Evolutionary conservation across 2,329 filamentous ascomycete species (phyloP), one percentile per base, ranked within the genome.

Genomic region (Teratosphaeria gauchensis): DNA sequence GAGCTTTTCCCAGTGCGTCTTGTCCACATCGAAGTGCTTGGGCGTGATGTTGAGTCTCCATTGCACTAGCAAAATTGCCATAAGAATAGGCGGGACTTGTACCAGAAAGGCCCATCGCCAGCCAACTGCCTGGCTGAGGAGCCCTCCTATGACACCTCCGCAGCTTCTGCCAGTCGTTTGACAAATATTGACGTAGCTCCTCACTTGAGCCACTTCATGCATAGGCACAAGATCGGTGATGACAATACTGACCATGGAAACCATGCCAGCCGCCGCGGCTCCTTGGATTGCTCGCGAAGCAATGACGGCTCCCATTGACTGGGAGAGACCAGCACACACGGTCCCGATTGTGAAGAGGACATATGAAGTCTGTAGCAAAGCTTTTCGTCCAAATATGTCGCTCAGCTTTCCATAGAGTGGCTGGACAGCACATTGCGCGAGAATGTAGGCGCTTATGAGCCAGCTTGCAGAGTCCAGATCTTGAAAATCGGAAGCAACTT

Each of bases 81-180:
- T 55, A 8, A 86, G 69, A 60, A 87, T 88, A 5, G 90, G 70
- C 1, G 89, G 89, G 0, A 83, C 82, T 69, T 92, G 89, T 2
- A 78, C 78, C 12, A 89, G 71, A 68, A 94, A 92, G 0, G 87
- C 82, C 86, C 87, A 90, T 64, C 88, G 77, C 88, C 88, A 91
- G 35, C 88, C 87, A 56, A 91, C 79, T 4, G 79, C 82, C 70
- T 91, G 88, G 0, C 86, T 83, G n/a, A 91, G 71, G 4, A 89
- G 70, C 1, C 89, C 88, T n/a, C 82, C 89, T 0, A 92, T 64
- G 0, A 88, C 87, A 3, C 85, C 88, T 2, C 89, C 89, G 4
- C 80, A 78, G 5, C 84, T 82, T 3, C 86, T 81, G n/a, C 88
- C 89, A 19, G 78, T 73, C 0, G 86, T 85, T 66, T 82, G 90